These are phyloP conservation scores for Penicillium sp. DNA, from an alignment of 2,329 filamentous ascomycete species.

Conservation along the genomic window DNA sequence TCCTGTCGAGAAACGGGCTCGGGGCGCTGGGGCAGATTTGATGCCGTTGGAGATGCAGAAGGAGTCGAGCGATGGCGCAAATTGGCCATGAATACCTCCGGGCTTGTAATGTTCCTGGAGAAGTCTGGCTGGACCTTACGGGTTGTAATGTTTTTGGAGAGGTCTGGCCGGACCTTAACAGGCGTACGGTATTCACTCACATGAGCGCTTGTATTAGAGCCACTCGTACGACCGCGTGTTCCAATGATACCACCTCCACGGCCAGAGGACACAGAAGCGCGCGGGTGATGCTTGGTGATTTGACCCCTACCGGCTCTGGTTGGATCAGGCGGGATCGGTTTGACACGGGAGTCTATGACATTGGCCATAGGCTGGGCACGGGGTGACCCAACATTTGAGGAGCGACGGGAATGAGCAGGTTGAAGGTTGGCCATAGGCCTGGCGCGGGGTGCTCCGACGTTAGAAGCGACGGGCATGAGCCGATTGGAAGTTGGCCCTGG, in stretches of 20 bases:
- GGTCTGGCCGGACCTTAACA: neutral
- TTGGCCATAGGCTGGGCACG: too few relatives aligned
- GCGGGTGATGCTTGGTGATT: neutral
- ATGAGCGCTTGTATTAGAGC: too few relatives aligned
- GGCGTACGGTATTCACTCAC: neutral
- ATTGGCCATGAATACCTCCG: neutral
- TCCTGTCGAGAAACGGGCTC: neutral
- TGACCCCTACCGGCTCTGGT: slow-evolving; percentile 19
- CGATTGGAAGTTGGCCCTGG: neutral
- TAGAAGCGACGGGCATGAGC: neutral
- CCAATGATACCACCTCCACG: slow-evolving; percentile 27
- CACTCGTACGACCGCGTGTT: slow-evolving; percentile 13
- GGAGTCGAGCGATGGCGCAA: neutral
- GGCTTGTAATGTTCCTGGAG: neutral
- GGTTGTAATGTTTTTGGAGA: neutral
- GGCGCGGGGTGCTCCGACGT: neutral
- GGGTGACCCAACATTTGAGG: too few relatives aligned
- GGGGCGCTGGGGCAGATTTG: neutral
- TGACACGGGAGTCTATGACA: neutral
- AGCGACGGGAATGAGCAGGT: too few relatives aligned
- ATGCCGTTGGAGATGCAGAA: too few relatives aligned
- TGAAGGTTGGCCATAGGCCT: neutral
- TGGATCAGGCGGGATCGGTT: neutral
- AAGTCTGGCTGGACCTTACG: neutral
- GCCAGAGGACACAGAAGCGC: slow-evolving; percentile 3